phyloP scores from a whole-genome alignment of 2,329 filamentous ascomycete genomes.

The Tothia fuscella region DNA sequence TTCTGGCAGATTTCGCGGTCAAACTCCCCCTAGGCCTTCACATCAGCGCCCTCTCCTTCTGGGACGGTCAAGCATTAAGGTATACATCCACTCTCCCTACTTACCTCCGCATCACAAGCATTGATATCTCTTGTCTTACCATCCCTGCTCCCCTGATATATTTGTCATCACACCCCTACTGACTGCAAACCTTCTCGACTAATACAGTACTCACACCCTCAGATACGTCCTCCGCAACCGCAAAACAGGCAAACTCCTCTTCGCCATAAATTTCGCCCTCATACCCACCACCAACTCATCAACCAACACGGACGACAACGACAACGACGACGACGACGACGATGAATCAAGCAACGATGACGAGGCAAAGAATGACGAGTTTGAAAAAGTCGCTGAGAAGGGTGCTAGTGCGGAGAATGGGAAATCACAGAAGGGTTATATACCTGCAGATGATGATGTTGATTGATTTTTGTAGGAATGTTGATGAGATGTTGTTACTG shows the following conservation, averaged over 20 bases:
- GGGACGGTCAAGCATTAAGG: slow-evolving; percentile 10
- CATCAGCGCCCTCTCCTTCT: slow-evolving; percentile 5
- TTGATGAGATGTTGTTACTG: no score
- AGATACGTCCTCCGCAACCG: slow-evolving; percentile 88
- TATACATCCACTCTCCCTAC: not conserved
- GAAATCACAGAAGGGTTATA: no score
- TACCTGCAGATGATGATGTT: no score
- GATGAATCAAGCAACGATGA: not conserved
- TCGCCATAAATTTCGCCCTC: slow-evolving; percentile 71
- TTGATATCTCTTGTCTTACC: not conserved
- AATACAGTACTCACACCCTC: slow-evolving; percentile 50
- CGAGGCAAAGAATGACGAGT: slow-evolving; percentile 2
- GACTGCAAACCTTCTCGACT: not conserved
- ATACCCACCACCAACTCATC: slow-evolving; percentile 26
- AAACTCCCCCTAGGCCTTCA: slow-evolving; percentile 10
- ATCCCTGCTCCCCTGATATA: not conserved
- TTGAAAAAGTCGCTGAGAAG: not conserved
- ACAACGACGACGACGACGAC: not conserved
- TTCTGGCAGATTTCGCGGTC: slow-evolving; percentile 11
- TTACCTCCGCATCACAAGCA: not conserved
- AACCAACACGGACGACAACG: not conserved
- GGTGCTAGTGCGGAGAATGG: not conserved
- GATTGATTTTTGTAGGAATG: no score
- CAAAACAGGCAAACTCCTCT: slow-evolving; percentile 58
- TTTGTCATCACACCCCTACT: not conserved